Evolutionary conservation across 2,329 filamentous ascomycete species (phyloP).

Genomic region (Arthrinium puccinioides): DNA sequence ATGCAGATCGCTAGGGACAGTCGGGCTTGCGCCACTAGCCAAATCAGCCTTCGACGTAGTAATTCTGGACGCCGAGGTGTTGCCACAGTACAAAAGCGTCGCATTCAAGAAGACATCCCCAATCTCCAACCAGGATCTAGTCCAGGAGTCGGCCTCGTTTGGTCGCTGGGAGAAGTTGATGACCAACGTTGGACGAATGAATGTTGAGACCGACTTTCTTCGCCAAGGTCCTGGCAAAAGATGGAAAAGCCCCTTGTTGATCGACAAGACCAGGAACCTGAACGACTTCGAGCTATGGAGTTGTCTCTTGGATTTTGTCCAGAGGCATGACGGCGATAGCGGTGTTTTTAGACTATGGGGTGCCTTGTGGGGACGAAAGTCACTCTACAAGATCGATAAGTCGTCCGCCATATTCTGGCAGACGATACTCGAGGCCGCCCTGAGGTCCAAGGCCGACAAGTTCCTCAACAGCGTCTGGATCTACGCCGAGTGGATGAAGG

Average conservation of each 20-base stretch:
- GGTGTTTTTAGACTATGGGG: conserved; percentile 21
- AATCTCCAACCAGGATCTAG: too few relatives aligned
- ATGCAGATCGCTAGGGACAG: too few relatives aligned
- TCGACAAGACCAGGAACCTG: conserved; percentile 17
- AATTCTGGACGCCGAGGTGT: too few relatives aligned
- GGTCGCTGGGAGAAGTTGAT: conserved; percentile 18
- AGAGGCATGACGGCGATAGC: conserved; percentile 18
- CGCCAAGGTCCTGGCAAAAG: conserved; percentile 16
- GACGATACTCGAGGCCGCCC: conserved; percentile 24
- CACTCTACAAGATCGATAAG: conserved; percentile 16
- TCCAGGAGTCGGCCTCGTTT: conserved; percentile 8
- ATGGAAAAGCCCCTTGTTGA: conserved; percentile 14
- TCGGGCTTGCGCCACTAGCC: too few relatives aligned
- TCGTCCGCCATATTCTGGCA: conserved; percentile 20
- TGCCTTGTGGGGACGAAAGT: conserved; percentile 24
- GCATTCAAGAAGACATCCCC: too few relatives aligned
- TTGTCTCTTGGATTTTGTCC: conserved; percentile 21
- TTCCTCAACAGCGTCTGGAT: conserved; percentile 27
- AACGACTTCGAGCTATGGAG: conserved; percentile 22
- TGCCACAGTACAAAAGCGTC: too few relatives aligned
- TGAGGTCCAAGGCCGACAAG: conserved; percentile 18
- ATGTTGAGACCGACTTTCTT: conserved; percentile 22
- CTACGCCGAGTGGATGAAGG: conserved; percentile 36
- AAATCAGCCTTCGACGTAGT: not conserved
- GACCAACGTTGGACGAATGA: conserved; percentile 16